These are phyloP conservation scores for Apiospora koreana DNA, from an alignment of 2,329 filamentous ascomycete species.

Conservation along the genomic window DNA sequence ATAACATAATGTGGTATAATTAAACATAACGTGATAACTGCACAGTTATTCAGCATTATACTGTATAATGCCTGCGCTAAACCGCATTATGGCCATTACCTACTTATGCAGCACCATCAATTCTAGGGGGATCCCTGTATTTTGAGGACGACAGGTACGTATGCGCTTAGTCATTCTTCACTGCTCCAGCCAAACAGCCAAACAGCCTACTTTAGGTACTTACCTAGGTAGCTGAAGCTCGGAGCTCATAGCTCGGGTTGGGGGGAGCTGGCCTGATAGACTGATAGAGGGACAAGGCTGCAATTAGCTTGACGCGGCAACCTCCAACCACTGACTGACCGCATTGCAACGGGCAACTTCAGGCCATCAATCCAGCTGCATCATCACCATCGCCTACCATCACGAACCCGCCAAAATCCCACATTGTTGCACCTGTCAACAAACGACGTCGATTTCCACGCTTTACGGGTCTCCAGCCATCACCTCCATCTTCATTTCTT, in stretches of 20 bases:
- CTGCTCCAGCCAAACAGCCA: background rate
- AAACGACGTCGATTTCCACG: background rate
- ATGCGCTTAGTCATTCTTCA: slow-evolving; percentile 8
- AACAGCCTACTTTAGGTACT: too few species aligned
- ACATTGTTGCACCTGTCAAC: background rate
- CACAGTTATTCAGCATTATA: too few species aligned
- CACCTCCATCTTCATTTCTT: slow-evolving; percentile 1
- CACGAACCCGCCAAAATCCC: slow-evolving; percentile 6
- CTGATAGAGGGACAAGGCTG: slow-evolving; percentile 1
- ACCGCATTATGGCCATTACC: too few species aligned
- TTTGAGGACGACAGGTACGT: background rate
- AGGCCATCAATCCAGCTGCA: slow-evolving; percentile 10
- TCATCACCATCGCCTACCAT: slow-evolving; percentile 17
- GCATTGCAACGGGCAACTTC: slow-evolving; percentile 1
- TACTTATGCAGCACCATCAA: too few species aligned
- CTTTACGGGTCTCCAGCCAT: slow-evolving; percentile 8
- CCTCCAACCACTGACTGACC: slow-evolving; percentile 15
- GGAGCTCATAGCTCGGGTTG: background rate
- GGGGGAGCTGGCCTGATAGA: background rate
- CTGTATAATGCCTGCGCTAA: too few species aligned
- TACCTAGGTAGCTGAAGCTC: background rate
- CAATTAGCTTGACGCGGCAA: slow-evolving; percentile 15
- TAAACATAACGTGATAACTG: too few species aligned
- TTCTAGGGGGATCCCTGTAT: background rate
- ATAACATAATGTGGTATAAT: too few species aligned